Percentiles rank a stretch among this genome's conserved stretches.
phyloP scores from a whole-genome alignment of 768 basidiomycete species.

The Suillus bovinus region DNA sequence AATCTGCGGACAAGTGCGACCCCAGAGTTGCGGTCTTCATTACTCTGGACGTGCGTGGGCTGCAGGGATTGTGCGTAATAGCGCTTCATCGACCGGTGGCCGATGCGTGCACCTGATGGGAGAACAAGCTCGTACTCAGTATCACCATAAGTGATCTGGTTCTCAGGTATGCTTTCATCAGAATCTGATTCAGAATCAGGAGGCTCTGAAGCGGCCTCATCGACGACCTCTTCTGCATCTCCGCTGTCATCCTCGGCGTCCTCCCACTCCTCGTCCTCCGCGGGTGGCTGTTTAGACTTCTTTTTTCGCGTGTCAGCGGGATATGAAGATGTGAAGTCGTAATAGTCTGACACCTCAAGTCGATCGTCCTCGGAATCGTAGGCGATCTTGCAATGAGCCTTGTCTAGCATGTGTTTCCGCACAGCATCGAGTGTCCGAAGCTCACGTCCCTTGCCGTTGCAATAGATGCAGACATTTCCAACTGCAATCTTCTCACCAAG shows the following conservation, averaged over 20 bases:
- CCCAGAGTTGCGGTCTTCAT: constrained; percentile 69
- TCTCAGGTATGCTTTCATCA: constrained; percentile 46
- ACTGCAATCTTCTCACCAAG: constrained; percentile 92
- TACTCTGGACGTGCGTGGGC: constrained; percentile 40
- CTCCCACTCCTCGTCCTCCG: constrained; percentile 42
- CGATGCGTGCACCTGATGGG: constrained; percentile 90
- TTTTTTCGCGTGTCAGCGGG: constrained; percentile 43
- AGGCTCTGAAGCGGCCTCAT: constrained; percentile 44
- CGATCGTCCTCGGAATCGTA: constrained; percentile 81
- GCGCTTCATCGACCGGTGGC: constrained; percentile 82
- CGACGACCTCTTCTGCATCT: constrained; percentile 31
- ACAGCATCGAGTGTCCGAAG: constrained; percentile 86
- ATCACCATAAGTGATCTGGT: constrained; percentile 74
- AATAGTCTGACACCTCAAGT: constrained; percentile 88
- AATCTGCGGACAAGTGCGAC: constrained; percentile 75
- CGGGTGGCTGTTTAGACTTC: constrained; percentile 21
- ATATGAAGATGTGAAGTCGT: constrained; percentile 87
- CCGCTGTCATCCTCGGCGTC: constrained; percentile 30
- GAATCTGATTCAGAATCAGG: constrained; percentile 34
- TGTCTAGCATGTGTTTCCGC: constrained; percentile 94
- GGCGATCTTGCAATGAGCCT: constrained; percentile 94
- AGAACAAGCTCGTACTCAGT: constrained; percentile 86
- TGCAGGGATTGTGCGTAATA: constrained; percentile 87
- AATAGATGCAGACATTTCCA: constrained; percentile 92
- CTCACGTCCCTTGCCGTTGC: constrained; percentile 79